Base-by-base conservation (phyloP, 140 eudicot genomes). In the Flaveria floridana region DNA sequence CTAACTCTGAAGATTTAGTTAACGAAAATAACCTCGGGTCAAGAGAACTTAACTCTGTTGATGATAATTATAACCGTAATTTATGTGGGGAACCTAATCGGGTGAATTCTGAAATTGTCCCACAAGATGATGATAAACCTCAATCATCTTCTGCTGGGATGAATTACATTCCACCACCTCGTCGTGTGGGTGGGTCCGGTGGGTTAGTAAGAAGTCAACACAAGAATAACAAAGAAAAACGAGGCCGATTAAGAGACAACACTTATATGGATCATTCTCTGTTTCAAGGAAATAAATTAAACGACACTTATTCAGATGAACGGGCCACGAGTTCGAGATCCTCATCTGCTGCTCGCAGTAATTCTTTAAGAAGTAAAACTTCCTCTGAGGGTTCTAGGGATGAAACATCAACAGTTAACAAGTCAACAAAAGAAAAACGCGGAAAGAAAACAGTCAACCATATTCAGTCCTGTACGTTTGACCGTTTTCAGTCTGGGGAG, bases 341-440 rank as follows among this genome's bases (percentile, higher is more conserved):
- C 73, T 88, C 97, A 7, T 83, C 97, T 21, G 89, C 91, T 76
- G 82, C 93, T 78, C 87, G 77, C 50, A 77, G 89, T 75, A 85
- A 81, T 76, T 87, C 96, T n/a, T 25, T 85, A 68, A 93, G 84
- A 85, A 90, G 99, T 81, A 90, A 80, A 83, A 85, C 97, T 2
- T 88, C 99, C 3, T 90, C 96, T 0, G 99, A 94, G 82, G 85
- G 95, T 82, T 94, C 97, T 7, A 85, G 92, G 95, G 99, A 94
- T 70, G 99, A 89, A 68, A 78, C 87, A 8, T 82, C 91, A 6
- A 79, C 84, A 23, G 76, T 52, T 48, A 58, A 86, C 13, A 90
- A 84, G 84, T 77, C 88, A 74, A 73, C 83, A 6, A 88, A 83
- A 63, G 95, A 88, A 65, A 88, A 82, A 79, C 76, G 95, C 47